Conservation (phyloP, 2,329 filamentous ascomycete genomes). For the Orbilia oligospora region DNA sequence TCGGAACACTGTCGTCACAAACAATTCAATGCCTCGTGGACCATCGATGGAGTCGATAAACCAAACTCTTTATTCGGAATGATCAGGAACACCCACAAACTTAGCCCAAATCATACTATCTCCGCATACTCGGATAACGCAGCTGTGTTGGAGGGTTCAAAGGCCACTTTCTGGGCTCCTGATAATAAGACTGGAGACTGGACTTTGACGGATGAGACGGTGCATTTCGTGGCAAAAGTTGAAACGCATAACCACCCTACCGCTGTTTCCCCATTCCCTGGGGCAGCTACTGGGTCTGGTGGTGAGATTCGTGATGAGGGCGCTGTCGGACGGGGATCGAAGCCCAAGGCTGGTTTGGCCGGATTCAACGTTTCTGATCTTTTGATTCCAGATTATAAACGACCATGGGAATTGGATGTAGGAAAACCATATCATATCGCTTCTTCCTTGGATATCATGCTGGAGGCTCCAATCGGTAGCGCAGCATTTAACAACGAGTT, state of each 20-base stretch:
- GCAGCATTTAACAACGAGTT: constrained; percentile 99
- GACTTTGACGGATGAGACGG: constrained; percentile 85
- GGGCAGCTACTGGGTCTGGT: constrained; percentile 93
- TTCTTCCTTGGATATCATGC: constrained; percentile 95
- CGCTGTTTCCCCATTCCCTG: constrained; percentile 91
- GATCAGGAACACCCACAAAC: constrained; percentile 94
- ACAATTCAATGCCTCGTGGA: constrained; percentile 97
- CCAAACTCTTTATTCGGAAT: constrained; percentile 88
- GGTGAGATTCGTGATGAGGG: constrained; percentile 97
- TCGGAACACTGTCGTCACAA: constrained; percentile 91
- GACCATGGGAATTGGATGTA: constrained; percentile 92
- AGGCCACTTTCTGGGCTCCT: constrained; percentile 86
- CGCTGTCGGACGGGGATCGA: constrained; percentile 91
- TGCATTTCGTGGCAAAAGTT: constrained; percentile 92
- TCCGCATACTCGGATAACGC: constrained; percentile 98
- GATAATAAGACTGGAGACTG: constrained; percentile 88
- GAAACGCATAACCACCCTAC: constrained; percentile 99
- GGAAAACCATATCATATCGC: constrained; percentile 93
- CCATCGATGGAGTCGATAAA: constrained; percentile 87
- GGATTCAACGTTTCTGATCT: constrained; percentile 97
- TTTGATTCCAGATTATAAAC: constrained; percentile 83
- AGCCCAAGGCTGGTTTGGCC: constrained; percentile 89
- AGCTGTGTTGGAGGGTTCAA: constrained; percentile 84
- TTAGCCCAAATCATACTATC: constrained; percentile 82
- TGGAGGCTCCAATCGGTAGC: constrained; percentile 94